A percentile compares a stretch with the other conserved stretches of the same genome.
Evolutionary conservation across 805 yeast species (phyloP).

Genomic region (Candida coleopterorum): DNA sequence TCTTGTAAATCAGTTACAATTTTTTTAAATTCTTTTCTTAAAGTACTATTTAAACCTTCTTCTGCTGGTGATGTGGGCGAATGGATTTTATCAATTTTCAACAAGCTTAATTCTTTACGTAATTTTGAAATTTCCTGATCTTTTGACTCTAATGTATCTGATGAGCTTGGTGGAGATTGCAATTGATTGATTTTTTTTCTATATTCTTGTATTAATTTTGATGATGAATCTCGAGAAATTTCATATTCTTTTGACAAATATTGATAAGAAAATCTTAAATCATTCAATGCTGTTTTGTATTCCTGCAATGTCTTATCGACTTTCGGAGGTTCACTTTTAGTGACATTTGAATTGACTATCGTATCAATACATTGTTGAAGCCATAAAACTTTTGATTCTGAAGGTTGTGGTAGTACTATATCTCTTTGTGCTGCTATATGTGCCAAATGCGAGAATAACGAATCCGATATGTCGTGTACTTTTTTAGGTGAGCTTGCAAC

Average conservation of each 20-base stretch:
- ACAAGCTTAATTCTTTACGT: conserved; percentile 39
- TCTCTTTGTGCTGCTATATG: conserved; percentile 41
- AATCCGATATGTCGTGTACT: conserved; percentile 29
- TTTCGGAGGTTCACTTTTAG: conserved; percentile 3
- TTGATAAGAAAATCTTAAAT: conserved; percentile 66
- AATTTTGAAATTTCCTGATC: conserved; percentile 40
- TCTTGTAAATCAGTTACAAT: conserved; percentile 58
- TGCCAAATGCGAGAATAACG: conserved; percentile 42
- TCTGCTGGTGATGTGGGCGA: conserved; percentile 10
- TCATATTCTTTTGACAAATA: conserved; percentile 66
- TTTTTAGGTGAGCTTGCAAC: conserved; percentile 4
- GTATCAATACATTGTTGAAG: conserved; percentile 35
- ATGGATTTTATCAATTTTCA: conserved; percentile 39
- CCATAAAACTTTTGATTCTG: conserved; percentile 29
- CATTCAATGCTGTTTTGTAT: conserved; percentile 58
- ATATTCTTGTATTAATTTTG: conserved; percentile 48
- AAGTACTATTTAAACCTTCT: conserved; percentile 41
- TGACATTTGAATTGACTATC: neutral
- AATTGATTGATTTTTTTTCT: conserved; percentile 46
- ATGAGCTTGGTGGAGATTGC: conserved; percentile 22
- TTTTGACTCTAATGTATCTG: conserved; percentile 17
- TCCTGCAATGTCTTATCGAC: conserved; percentile 23
- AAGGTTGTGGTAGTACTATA: conserved; percentile 28
- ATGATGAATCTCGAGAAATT: conserved; percentile 55
- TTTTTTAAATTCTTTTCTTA: conserved; percentile 66